These are phyloP conservation scores for Chrysanthemum makinoi DNA, from an alignment of 129 eudicot species.

Conservation along the genomic window DNA sequence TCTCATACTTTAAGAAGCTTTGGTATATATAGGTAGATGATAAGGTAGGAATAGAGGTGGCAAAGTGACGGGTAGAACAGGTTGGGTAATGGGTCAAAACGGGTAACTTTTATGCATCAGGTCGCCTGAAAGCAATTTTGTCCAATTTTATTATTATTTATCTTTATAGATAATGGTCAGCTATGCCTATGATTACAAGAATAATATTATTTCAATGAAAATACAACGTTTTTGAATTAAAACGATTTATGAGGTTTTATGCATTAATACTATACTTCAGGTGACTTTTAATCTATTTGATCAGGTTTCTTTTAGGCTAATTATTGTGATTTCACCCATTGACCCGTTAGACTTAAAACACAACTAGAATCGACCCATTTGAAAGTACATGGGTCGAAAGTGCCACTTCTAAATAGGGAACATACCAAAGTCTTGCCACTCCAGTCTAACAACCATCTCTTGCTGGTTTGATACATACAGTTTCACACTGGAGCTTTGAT, in stretches of 20 bases:
- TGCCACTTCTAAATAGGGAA: background rate
- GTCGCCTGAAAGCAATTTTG: background rate
- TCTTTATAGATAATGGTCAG: too few relatives aligned
- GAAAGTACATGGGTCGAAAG: background rate
- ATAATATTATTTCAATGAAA: background rate
- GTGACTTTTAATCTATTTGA: background rate
- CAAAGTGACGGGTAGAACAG: background rate
- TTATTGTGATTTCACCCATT: background rate
- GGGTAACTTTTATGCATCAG: background rate
- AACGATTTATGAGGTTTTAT: constrained; percentile 2
- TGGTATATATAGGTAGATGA: background rate
- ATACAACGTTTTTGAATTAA: background rate
- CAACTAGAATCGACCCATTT: background rate
- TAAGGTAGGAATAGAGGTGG: background rate
- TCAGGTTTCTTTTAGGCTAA: background rate
- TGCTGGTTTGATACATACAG: constrained; percentile 83
- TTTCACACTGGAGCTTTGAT: constrained; percentile 67
- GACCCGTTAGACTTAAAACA: background rate
- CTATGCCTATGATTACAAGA: too few relatives aligned
- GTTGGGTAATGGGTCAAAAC: background rate
- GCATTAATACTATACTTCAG: background rate
- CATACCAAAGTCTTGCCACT: constrained; percentile 83
- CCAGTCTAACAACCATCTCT: constrained; percentile 97
- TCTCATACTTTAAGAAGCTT: background rate
- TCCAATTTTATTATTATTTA: too few relatives aligned